Conservation (phyloP, 441 rosid species). For the Pelargonium citronellum region DNA sequence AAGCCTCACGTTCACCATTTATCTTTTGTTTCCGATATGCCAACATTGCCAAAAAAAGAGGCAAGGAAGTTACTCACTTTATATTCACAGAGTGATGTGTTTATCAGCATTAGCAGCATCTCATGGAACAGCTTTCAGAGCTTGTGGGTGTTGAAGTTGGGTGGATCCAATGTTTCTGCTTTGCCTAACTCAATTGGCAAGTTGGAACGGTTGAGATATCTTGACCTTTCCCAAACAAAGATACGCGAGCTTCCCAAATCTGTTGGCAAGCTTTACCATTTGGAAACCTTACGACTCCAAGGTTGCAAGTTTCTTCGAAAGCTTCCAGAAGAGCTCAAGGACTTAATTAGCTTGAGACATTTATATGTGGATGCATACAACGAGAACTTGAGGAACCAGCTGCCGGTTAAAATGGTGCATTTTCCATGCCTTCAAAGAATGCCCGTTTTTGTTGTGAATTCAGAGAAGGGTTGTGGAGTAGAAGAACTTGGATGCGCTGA, state of each 20-base stretch:
- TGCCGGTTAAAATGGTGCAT: constrained; percentile 12
- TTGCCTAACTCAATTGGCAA: background rate
- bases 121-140: constrained; percentile 6
- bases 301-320: constrained; percentile 13
- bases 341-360: constrained; percentile 21
- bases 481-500: constrained; percentile 21
- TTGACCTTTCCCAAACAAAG: constrained; percentile 20
- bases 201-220: constrained; percentile 17
- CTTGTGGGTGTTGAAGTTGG: constrained; percentile 19
- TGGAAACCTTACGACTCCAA: constrained; percentile 21
- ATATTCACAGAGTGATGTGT: background rate
- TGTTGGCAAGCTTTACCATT: constrained; percentile 23
- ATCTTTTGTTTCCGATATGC: background rate
- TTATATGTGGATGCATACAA: background rate
- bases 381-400: background rate
- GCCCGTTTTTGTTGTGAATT: constrained; percentile 17
- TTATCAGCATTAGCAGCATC: background rate
- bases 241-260: constrained; percentile 19
- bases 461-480: constrained; percentile 14
- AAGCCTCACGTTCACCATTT: constrained; percentile 11
- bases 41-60: background rate
- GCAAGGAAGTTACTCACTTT: constrained; percentile 13
- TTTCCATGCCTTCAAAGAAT: constrained; percentile 10
- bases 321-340: constrained; percentile 19
- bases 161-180: background rate